These are phyloP conservation scores for Cylindrodendrum hubeiense DNA, from an alignment of 2,329 filamentous ascomycete genomes.

Conservation along the genomic window DNA sequence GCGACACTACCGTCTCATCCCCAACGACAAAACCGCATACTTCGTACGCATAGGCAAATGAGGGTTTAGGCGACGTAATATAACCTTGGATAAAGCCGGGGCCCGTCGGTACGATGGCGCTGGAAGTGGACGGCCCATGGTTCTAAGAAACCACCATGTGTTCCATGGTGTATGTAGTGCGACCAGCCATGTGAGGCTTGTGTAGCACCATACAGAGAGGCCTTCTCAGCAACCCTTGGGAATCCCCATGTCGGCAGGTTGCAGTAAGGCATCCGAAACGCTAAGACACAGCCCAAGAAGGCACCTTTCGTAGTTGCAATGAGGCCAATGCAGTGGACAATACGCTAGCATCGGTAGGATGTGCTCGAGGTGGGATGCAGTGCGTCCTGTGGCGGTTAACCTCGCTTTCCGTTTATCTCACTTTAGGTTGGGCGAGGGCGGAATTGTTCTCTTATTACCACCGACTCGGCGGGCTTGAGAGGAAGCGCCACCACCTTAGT, in stretches of 20 bases:
- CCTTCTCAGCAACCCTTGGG: neutral
- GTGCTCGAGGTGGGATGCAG: conserved; percentile 8
- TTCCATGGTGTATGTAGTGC: neutral
- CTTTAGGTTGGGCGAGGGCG: conserved; percentile 17
- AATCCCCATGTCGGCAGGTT: neutral
- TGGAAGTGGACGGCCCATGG: neutral
- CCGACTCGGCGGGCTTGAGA: conserved; percentile 13
- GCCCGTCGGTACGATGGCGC: neutral
- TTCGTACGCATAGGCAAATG: neutral
- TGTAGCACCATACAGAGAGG: neutral
- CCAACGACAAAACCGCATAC: neutral
- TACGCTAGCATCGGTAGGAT: conserved; percentile 10
- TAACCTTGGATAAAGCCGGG: neutral
- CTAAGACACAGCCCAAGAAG: neutral
- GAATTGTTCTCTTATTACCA: conserved; percentile 26
- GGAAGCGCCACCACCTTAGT: conserved; percentile 16
- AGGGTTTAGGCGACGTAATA: neutral
- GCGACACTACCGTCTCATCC: neutral
- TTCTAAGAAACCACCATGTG: neutral
- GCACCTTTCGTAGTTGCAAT: neutral
- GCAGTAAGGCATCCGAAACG: neutral
- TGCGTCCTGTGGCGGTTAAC: conserved; percentile 24
- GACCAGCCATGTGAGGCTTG: neutral
- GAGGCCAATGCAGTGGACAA: neutral
- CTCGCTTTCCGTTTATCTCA: conserved; percentile 21